Evolutionary conservation across 1,284 basidiomycete species (phyloP).

Genomic region (Fomitopsis betulina): DNA sequence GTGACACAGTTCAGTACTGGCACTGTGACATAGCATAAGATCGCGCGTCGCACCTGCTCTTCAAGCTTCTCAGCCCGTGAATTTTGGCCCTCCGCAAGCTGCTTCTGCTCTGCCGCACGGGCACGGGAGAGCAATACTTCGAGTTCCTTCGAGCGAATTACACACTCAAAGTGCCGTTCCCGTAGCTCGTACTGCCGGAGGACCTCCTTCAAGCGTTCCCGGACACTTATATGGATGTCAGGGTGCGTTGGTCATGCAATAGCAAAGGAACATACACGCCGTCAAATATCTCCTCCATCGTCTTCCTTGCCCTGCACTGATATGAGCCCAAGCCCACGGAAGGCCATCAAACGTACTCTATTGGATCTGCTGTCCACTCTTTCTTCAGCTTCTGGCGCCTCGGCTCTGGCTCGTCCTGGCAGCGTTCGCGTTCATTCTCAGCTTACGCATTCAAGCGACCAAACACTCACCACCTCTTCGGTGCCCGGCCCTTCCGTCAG

Average conservation of each 20-base stretch:
- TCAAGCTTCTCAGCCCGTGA: constrained; percentile 60
- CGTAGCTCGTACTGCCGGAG: constrained; percentile 80
- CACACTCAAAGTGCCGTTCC: constrained; percentile 83
- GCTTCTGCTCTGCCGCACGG: constrained; percentile 78
- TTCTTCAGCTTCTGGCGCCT: constrained; percentile 66
- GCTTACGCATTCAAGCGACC: not conserved
- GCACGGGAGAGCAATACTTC: constrained; percentile 80
- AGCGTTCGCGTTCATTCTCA: not conserved
- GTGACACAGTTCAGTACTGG: constrained; percentile 6
- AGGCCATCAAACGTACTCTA: constrained; percentile 49
- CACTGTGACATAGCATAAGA: constrained; percentile 4
- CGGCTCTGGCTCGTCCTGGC: constrained; percentile 59
- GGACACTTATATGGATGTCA: constrained; percentile 43
- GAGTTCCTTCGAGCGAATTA: constrained; percentile 82
- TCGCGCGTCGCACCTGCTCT: constrained; percentile 52
- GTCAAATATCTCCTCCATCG: constrained; percentile 77
- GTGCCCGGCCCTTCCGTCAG: constrained; percentile 61
- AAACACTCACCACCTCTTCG: constrained; percentile 54
- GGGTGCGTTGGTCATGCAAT: not conserved
- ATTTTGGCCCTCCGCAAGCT: constrained; percentile 71
- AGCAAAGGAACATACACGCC: constrained; percentile 49
- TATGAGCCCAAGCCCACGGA: not conserved
- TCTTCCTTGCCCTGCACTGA: constrained; percentile 54
- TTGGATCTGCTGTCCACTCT: constrained; percentile 68
- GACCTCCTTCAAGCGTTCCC: constrained; percentile 78